Evolutionary conservation across 2,329 filamentous ascomycete genomes (phyloP).

Genomic region (Herpomyces periplanetae): DNA sequence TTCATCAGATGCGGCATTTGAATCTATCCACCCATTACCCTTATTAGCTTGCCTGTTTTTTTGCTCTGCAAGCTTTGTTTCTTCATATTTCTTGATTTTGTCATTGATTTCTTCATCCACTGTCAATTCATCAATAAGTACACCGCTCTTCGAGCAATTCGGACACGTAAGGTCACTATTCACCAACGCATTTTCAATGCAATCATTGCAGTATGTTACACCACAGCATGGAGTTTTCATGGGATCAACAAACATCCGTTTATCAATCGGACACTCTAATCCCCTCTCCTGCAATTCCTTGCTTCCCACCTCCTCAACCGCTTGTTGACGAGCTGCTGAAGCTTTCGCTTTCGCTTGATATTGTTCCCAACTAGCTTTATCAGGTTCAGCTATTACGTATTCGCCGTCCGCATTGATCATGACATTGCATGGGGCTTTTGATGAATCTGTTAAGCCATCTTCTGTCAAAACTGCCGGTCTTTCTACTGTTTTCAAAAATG

Average conservation of each 20-base stretch:
- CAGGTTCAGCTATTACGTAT: slow-evolving; percentile 79
- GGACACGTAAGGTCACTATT: slow-evolving; percentile 93
- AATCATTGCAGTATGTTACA: slow-evolving; percentile 96
- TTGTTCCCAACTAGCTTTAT: slow-evolving; percentile 82
- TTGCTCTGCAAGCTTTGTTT: slow-evolving; percentile 16
- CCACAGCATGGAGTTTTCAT: slow-evolving; percentile 96
- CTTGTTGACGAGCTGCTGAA: slow-evolving; percentile 30
- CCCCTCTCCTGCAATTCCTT: slow-evolving; percentile 61
- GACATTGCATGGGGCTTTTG: slow-evolving; percentile 45
- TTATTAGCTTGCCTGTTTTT: slow-evolving; percentile 7
- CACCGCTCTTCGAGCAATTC: slow-evolving; percentile 53
- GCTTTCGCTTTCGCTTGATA: slow-evolving; percentile 80
- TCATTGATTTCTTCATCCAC: slow-evolving; percentile 8
- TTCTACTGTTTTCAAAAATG: slow-evolving; percentile 76
- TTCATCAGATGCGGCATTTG: slow-evolving; percentile 7
- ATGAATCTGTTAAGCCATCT: slow-evolving; percentile 34
- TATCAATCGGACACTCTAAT: slow-evolving; percentile 77
- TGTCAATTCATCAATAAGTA: slow-evolving; percentile 64
- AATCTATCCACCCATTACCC: slow-evolving; percentile 1
- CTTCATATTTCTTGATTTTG: slow-evolving; percentile 36
- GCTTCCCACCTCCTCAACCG: slow-evolving; percentile 31
- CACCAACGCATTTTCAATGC: slow-evolving; percentile 93
- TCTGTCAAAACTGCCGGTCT: slow-evolving; percentile 38
- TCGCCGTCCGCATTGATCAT: slow-evolving; percentile 96
- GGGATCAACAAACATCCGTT: slow-evolving; percentile 88